Conservation (phyloP, 1,284 basidiomycete species). For the Omphalotus olearius region DNA sequence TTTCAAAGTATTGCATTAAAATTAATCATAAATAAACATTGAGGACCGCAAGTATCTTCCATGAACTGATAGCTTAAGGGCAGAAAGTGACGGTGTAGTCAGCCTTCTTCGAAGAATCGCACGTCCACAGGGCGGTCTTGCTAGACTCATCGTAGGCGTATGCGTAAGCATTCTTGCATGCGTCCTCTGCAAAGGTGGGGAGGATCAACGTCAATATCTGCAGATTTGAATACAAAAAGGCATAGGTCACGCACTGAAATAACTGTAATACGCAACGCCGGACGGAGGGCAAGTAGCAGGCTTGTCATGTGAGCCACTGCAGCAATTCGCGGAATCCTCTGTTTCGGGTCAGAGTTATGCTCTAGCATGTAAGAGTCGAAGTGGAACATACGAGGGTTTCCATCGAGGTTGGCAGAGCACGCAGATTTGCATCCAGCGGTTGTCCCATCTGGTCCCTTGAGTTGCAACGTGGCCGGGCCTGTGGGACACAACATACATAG, state of each 20-base stretch:
- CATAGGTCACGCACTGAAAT: conserved; percentile 15
- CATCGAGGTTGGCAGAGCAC: conserved; percentile 39
- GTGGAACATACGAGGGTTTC: conserved; percentile 21
- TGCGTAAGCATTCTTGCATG: conserved; percentile 39
- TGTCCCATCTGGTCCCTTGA: conserved; percentile 38
- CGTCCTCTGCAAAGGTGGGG: conserved; percentile 23
- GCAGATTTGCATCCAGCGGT: conserved; percentile 49
- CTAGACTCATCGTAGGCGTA: conserved; percentile 43
- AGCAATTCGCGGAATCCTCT: conserved; percentile 31
- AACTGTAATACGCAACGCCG: conserved; percentile 13
- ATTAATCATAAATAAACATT: too few species aligned
- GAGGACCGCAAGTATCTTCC: too few species aligned
- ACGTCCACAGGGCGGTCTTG: conserved; percentile 37
- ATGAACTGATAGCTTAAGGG: conserved; percentile 18
- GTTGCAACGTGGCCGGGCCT: conserved; percentile 34
- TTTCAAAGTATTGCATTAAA: too few species aligned
- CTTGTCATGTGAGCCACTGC: conserved; percentile 7
- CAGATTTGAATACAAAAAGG: background rate
- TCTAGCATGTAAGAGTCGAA: background rate
- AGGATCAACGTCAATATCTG: background rate
- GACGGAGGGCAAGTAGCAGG: conserved; percentile 14
- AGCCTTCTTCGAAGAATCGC: conserved; percentile 20
- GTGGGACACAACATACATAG: background rate
- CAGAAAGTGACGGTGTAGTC: conserved; percentile 41
- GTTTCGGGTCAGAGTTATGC: background rate